Evolutionary conservation across 2,329 filamentous ascomycete genomes (phyloP).

Genomic region (Metarhizium album): DNA sequence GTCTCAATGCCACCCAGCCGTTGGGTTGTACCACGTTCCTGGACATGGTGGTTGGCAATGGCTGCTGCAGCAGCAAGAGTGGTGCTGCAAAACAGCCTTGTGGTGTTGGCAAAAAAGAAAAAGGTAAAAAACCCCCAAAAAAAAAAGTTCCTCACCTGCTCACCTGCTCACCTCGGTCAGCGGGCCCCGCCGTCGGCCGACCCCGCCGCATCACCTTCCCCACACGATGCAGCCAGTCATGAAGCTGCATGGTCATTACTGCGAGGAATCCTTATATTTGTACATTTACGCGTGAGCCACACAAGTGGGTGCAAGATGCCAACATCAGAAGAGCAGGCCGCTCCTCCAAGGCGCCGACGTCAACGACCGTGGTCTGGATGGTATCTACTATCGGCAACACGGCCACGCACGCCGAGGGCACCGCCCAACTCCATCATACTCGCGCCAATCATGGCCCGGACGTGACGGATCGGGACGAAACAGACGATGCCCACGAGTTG

Average conservation of each 20-base stretch:
- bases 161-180: conserved; percentile 15
- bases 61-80: not conserved
- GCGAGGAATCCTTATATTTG: too few species aligned
- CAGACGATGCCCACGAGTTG: conserved; percentile 66
- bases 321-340: conserved; percentile 42
- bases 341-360: conserved; percentile 32
- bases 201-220: not conserved
- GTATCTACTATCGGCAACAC: conserved; percentile 45
- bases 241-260: not conserved
- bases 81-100: not conserved
- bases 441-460: conserved; percentile 48
- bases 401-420: conserved; percentile 47
- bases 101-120: conserved; percentile 6
- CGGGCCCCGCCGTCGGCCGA: conserved; percentile 16
- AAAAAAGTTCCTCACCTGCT: not conserved
- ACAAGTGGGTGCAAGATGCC: too few species aligned
- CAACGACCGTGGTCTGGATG: conserved; percentile 50
- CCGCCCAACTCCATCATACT: conserved; percentile 53
- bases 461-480: conserved; percentile 56
- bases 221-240: not conserved
- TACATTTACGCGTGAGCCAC: too few species aligned
- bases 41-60: conserved; percentile 13
- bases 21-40: conserved; percentile 36
- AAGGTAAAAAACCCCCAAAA: not conserved
- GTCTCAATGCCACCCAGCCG: conserved; percentile 48